Percentiles rank a stretch among this genome's conserved stretches.
Conservation (phyloP, 1,284 basidiomycete genomes). For the Grifola frondosa region DNA sequence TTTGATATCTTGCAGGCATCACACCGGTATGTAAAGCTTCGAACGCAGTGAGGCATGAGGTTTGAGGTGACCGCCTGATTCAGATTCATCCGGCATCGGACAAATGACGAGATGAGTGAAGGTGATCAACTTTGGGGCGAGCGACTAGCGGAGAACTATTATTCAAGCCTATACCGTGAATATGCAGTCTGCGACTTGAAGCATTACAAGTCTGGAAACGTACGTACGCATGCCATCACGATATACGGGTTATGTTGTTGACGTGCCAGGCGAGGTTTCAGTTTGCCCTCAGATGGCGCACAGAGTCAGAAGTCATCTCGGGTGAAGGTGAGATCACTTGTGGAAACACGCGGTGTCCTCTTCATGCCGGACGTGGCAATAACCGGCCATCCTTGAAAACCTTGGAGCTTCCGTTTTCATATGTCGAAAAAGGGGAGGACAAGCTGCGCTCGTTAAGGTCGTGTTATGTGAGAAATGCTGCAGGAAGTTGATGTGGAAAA, state of each 20-base stretch:
- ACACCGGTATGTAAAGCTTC: constrained; percentile 46
- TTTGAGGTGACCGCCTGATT: constrained; percentile 5
- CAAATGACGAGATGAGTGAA: constrained; percentile 38
- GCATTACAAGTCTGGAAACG: constrained; percentile 91
- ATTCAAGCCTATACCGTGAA: constrained; percentile 83
- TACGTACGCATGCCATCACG: constrained; percentile 32
- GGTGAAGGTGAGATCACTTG: constrained; percentile 85
- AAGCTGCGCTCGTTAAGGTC: constrained; percentile 89
- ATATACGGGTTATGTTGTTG: too few species aligned
- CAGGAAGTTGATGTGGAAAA: constrained; percentile 85
- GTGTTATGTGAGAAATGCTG: constrained; percentile 78
- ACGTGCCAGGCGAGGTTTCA: too few species aligned
- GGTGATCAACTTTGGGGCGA: constrained; percentile 69
- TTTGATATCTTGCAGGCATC: constrained; percentile 67
- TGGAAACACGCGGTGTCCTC: constrained; percentile 79
- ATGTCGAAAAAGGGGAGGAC: constrained; percentile 71
- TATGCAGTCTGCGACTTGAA: constrained; percentile 92
- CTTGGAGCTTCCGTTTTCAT: constrained; percentile 86
- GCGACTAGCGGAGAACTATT: constrained; percentile 83
- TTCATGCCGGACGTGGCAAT: constrained; percentile 46
- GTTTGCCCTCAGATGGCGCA: constrained; percentile 90
- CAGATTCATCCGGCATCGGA: constrained; percentile 86
- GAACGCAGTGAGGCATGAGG: background rate
- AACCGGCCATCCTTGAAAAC: constrained; percentile 50
- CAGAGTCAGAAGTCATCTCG: constrained; percentile 83